Base-by-base conservation (phyloP, 371 early-diverging fungal species). In the Mucor ambiguus region DNA sequence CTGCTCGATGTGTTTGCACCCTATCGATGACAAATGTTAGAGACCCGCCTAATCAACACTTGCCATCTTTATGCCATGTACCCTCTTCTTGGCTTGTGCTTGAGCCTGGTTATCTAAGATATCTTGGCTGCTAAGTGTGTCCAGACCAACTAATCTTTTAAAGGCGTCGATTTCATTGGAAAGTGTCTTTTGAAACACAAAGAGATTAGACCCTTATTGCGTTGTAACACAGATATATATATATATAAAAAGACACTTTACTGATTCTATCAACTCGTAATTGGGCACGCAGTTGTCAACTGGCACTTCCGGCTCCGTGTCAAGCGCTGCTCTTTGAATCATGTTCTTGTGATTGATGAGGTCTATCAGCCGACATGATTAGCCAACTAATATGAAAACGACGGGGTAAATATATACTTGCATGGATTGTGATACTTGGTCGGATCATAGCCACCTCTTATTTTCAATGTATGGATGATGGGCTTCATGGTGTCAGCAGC, bases 311-410 rank as follows among this genome's bases (percentile, higher is more conserved):
- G 41, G 35, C 10, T 61, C 62, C 3, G 41, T 58, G 26, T 78
- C 77, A 32, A 90, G 71, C 6, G 90, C 90, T 11, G 87, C 75
- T 6, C 84, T 84, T 56, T 88, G 85, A 28, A 90, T 70, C 49
- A 82, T 81, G 38, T 83, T 82, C 64, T 86, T 85, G 62, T 86
- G 85, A 57, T 86, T 86, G 60, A 85, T 85, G 12, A 89, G 69
- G 22, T 71, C 87, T 86, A 61, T 29, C 22, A 41, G 24, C 28
- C 16, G 14, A 52, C 6, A 41, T 41, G 4, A 28, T 26, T 28
- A 24, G 24, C 26, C 12, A 18, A 3, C 14, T 28, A 28, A 14
- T 10, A 22, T 43, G n/a, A 0, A 11, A 28, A 43, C 60, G 6
- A 28, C 18, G 22, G 22, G 60, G 43, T 24, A n/a, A 44, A 33